Conservation (phyloP, 1,284 basidiomycete species). For the Ustilago loliicola region DNA sequence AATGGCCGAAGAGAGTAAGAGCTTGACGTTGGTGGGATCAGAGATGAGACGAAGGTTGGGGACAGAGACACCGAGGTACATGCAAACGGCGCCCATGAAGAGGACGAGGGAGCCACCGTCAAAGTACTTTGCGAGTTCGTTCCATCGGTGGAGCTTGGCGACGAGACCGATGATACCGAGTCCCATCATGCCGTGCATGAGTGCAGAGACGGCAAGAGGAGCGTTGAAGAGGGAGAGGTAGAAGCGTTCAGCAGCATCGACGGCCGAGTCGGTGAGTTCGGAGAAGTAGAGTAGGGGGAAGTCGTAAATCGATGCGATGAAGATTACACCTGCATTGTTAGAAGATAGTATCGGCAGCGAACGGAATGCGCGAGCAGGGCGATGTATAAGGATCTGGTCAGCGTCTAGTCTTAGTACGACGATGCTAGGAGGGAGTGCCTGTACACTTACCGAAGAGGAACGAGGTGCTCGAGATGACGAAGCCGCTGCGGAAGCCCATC, state of each 20-base stretch:
- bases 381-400: not conserved
- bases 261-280: slow-evolving; percentile 15
- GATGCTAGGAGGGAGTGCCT: not conserved
- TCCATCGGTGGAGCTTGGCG: slow-evolving; percentile 68
- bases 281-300: slow-evolving; percentile 65
- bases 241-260: slow-evolving; percentile 63
- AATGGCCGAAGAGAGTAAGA: slow-evolving; percentile 54
- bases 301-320: slow-evolving; percentile 66
- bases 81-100: slow-evolving; percentile 63
- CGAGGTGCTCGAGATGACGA: slow-evolving; percentile 62
- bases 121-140: slow-evolving; percentile 69
- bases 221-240: slow-evolving; percentile 64
- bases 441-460: slow-evolving; percentile 62
- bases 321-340: slow-evolving; percentile 55
- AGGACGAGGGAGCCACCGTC: slow-evolving; percentile 64
- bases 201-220: slow-evolving; percentile 60
- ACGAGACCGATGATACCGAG: slow-evolving; percentile 65
- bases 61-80: slow-evolving; percentile 64
- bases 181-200: slow-evolving; percentile 67
- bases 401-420: not conserved
- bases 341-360: not conserved
- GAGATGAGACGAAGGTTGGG: slow-evolving; percentile 66
- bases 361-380: not conserved
- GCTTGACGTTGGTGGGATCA: slow-evolving; percentile 58
- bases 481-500: slow-evolving; percentile 70